These are phyloP conservation scores for Capsicum baccatum DNA, from an alignment of 257 asterid species.

Conservation along the genomic window DNA sequence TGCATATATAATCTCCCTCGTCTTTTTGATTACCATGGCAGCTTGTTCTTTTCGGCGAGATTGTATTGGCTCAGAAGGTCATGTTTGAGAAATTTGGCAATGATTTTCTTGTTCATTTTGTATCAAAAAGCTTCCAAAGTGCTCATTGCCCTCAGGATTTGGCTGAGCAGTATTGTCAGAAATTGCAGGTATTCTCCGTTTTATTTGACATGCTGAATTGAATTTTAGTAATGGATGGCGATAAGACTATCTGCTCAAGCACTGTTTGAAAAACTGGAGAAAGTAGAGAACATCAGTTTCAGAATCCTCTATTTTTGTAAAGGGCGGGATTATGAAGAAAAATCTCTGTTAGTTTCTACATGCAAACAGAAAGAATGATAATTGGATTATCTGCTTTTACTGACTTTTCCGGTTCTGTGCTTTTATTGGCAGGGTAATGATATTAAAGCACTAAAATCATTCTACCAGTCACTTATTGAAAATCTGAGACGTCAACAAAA, in stretches of 20 bases:
- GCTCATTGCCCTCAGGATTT: slow-evolving; percentile 82
- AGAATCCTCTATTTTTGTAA: background rate
- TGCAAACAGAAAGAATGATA: background rate
- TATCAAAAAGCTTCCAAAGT: slow-evolving; percentile 70
- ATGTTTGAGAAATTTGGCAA: slow-evolving; percentile 92
- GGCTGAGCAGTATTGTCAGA: slow-evolving; percentile 84
- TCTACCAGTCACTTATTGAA: slow-evolving; percentile 80
- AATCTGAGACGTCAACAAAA: slow-evolving; percentile 80
- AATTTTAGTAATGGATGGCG: background rate
- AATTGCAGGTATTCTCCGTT: slow-evolving; percentile 70
- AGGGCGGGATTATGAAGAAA: background rate
- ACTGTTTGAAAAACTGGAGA: background rate
- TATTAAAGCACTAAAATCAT: slow-evolving; percentile 69
- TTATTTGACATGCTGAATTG: slow-evolving; percentile 4
- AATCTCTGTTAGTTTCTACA: background rate
- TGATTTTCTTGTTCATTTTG: slow-evolving; percentile 69
- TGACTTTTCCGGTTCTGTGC: background rate
- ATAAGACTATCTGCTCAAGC: background rate
- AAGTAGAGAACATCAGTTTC: slow-evolving; percentile 2
- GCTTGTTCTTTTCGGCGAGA: slow-evolving; percentile 78
- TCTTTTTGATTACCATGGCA: slow-evolving; percentile 44
- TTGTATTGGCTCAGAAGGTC: slow-evolving; percentile 83
- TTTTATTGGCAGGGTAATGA: slow-evolving; percentile 66
- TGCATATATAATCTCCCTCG: background rate
- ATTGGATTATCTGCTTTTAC: background rate